phyloP scores from a whole-genome alignment of 2,329 filamentous ascomycete species.

The Beauveria rudraprayagi region DNA sequence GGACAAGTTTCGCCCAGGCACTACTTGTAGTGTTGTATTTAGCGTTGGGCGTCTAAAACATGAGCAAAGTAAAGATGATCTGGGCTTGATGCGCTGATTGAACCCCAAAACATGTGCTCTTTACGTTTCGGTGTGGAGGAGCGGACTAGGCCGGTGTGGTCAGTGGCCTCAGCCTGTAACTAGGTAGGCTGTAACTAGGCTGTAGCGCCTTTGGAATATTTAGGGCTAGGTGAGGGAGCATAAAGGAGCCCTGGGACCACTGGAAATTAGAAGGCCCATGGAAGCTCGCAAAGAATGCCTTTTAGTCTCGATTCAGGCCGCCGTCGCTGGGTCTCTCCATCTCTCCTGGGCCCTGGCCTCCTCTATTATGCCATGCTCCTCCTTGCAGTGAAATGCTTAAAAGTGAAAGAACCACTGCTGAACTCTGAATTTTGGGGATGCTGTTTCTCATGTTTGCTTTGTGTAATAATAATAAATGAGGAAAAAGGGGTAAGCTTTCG shows the following conservation, averaged over 20 bases:
- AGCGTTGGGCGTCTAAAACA: background rate
- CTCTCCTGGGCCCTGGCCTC: too few relatives aligned
- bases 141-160: background rate
- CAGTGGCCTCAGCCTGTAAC: too few relatives aligned
- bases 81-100: background rate
- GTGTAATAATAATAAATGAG: background rate
- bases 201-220: too few relatives aligned
- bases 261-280: background rate
- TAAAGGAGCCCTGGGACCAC: background rate
- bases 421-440: slow-evolving; percentile 7
- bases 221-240: too few relatives aligned
- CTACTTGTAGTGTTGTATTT: too few relatives aligned
- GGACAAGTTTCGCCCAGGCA: background rate
- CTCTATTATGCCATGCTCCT: background rate
- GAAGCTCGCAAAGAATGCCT: background rate
- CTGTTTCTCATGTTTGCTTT: background rate
- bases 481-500: background rate
- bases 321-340: background rate
- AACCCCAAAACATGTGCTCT: too few relatives aligned
- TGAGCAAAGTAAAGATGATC: background rate
- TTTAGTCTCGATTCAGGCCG: slow-evolving; percentile 5
- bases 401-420: background rate
- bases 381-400: background rate
- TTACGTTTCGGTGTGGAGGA: background rate
- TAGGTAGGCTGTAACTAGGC: too few relatives aligned